Evolutionary conservation across 2,329 filamentous ascomycete species (phyloP), one percentile per base, ranked within the genome.

Genomic region (Verticillium nonalfalfae): DNA sequence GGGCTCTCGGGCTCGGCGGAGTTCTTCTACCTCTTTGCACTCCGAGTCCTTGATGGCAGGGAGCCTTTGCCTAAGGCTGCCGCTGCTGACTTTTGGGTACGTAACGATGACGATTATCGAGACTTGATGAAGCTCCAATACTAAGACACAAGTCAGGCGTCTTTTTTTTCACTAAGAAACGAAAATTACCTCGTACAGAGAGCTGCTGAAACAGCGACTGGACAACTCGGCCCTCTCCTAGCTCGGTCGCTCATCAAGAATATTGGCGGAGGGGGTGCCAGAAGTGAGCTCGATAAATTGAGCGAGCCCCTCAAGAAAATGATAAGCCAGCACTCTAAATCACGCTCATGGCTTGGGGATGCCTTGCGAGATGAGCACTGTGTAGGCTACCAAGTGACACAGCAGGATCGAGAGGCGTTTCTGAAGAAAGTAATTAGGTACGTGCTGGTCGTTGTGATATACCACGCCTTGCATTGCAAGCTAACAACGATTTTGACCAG

Each of bases 41-140:
- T 95, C 13, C 83, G 85, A 67, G 86, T 90, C 7, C 76, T 96
- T 7, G 82, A 87, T 54, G 88, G 88, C 13, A 85, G 81, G 35
- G 91, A 95, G 62, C 86, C 89, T 0, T 76, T 96, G 10, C 89
- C 90, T 0, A 96, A 95, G 74, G 83, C 83, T 35, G 85, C 89
- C 2, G 85, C 91, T 1, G 85, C 87, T 9, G 85, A 89, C 34
- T 90, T 96, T 64, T 95, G 91, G 90, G 87, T 89, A 74, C 66
- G 80, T 69, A 59, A 61, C 34, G 13, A 11, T 14, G 18, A 1
- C 15, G 11, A 52, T 35, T 56, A 2, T 11, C 33, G 7, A 26
- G 4, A 7, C 31, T 7, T 3, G n/a, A 11, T 15, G 4, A 21
- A 52, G 26, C 35, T 36, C 2, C 9, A n/a, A 34, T 21, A 39